These are phyloP conservation scores for Trametes sanguinea DNA, from an alignment of 768 basidiomycete species.

Conservation along the genomic window DNA sequence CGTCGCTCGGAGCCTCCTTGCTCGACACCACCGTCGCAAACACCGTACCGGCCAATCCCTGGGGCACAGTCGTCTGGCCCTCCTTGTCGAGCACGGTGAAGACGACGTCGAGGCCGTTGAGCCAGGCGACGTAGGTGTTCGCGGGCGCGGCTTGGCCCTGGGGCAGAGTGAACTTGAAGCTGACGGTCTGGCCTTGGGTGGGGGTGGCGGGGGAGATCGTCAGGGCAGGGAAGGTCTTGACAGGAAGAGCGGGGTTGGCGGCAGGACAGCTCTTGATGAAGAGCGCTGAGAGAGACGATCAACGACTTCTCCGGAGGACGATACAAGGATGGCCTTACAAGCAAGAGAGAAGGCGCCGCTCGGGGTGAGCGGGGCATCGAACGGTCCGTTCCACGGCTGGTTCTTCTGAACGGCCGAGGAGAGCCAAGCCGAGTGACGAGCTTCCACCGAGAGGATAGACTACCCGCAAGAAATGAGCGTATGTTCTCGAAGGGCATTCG, in stretches of 20 bases:
- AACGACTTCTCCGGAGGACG: constrained; percentile 32
- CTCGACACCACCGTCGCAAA: constrained; percentile 50
- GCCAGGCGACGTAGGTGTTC: constrained; percentile 48
- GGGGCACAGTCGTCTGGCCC: constrained; percentile 42
- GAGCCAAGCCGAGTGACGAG: constrained; percentile 54
- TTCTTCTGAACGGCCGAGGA: constrained; percentile 40
- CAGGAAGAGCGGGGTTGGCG: constrained; percentile 49
- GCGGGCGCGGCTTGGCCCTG: constrained; percentile 1
- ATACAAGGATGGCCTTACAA: constrained; percentile 28
- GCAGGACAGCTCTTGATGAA: constrained; percentile 53
- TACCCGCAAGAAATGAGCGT: too few relatives aligned
- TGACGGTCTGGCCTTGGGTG: constrained; percentile 34
- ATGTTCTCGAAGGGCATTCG: too few relatives aligned
- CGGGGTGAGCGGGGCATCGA: constrained; percentile 38
- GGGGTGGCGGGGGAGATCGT: constrained; percentile 34
- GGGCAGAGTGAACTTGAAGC: constrained; percentile 19
- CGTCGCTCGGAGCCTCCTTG: constrained; percentile 43
- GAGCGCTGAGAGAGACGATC: constrained; percentile 30
- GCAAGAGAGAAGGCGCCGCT: constrained; percentile 51
- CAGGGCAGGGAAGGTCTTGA: constrained; percentile 50
- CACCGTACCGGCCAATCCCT: constrained; percentile 46
- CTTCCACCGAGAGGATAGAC: constrained; percentile 41
- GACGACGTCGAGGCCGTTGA: constrained; percentile 48
- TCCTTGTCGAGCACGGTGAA: constrained; percentile 33
- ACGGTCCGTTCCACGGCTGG: constrained; percentile 49